These are phyloP conservation scores for Colletotrichum orbiculare DNA, from an alignment of 2,329 filamentous ascomycete species.

Conservation along the genomic window DNA sequence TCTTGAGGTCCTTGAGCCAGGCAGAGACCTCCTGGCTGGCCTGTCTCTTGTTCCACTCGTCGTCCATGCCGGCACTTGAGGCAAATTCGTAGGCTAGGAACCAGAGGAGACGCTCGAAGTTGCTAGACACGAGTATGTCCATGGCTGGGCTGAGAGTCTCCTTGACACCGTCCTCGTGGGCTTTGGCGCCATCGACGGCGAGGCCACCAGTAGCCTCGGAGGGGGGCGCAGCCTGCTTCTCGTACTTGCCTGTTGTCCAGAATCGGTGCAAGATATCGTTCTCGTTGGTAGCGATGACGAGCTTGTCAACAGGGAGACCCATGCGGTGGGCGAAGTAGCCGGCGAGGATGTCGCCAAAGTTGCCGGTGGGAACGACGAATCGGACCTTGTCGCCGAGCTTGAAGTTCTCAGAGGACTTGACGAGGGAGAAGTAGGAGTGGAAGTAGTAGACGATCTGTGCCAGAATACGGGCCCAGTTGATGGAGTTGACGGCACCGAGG, in stretches of 20 bases:
- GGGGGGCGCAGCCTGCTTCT: constrained; percentile 78
- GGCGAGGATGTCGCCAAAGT: constrained; percentile 94
- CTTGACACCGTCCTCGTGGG: constrained; percentile 80
- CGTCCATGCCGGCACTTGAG: constrained; percentile 67
- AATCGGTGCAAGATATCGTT: constrained; percentile 98
- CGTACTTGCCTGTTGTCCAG: constrained; percentile 89
- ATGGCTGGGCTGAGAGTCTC: constrained; percentile 95
- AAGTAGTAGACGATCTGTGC: constrained; percentile 99
- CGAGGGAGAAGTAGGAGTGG: constrained; percentile 88
- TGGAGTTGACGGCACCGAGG: constrained; percentile 94
- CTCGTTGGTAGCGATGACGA: constrained; percentile 94
- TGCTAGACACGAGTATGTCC: constrained; percentile 96
- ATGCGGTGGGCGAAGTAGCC: constrained; percentile 93
- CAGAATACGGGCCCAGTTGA: constrained; percentile 95
- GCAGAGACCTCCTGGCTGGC: constrained; percentile 79
- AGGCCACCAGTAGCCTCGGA: constrained; percentile 72
- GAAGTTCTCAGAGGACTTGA: constrained; percentile 66
- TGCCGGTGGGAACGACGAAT: constrained; percentile 93
- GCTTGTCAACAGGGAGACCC: constrained; percentile 88
- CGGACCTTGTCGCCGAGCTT: constrained; percentile 76
- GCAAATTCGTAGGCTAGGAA: constrained; percentile 84
- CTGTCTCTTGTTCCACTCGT: constrained; percentile 73
- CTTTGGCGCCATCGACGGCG: constrained; percentile 68
- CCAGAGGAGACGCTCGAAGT: constrained; percentile 97
- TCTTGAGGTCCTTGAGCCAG: constrained; percentile 87